Conservation (phyloP, 2,329 filamentous ascomycete genomes). For the Trichoderma endophyticum region DNA sequence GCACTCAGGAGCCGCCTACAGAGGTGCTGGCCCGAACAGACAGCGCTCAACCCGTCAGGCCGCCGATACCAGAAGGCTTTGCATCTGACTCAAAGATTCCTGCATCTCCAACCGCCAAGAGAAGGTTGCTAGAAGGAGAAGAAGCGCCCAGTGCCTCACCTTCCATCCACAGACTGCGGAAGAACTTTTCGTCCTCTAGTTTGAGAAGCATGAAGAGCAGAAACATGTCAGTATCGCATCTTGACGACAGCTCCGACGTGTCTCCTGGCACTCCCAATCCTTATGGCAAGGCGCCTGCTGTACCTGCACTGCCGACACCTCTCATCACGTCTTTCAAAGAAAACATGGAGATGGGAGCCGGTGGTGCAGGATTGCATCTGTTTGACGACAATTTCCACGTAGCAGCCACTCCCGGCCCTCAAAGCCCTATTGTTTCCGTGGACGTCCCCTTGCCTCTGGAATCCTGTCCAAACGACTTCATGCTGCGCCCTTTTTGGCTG, state of each 20-base stretch:
- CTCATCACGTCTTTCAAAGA: slow-evolving; percentile 61
- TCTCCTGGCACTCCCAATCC: slow-evolving; percentile 72
- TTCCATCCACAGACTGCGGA: slow-evolving; percentile 49
- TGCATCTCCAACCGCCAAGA: slow-evolving; percentile 34
- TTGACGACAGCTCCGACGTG: slow-evolving; percentile 61
- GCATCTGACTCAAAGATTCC: slow-evolving; percentile 28
- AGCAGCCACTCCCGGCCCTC: slow-evolving; percentile 60
- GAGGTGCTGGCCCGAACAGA: neutral
- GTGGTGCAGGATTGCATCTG: slow-evolving; percentile 67
- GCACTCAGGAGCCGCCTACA: slow-evolving; percentile 9
- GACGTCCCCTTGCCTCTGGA: slow-evolving; percentile 78
- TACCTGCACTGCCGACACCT: slow-evolving; percentile 67
- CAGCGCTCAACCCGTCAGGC: slow-evolving; percentile 19
- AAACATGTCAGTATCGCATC: slow-evolving; percentile 64
- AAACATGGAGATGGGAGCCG: slow-evolving; percentile 48
- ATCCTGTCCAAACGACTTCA: slow-evolving; percentile 82
- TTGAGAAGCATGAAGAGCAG: slow-evolving; percentile 69
- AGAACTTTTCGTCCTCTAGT: slow-evolving; percentile 69
- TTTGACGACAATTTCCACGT: slow-evolving; percentile 83
- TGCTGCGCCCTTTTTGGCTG: slow-evolving; percentile 95
- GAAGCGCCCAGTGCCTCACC: slow-evolving; percentile 52
- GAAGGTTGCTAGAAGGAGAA: slow-evolving; percentile 35
- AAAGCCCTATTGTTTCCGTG: slow-evolving; percentile 55
- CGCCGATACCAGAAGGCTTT: slow-evolving; percentile 29
- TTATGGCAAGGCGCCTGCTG: slow-evolving; percentile 50